Conservation (phyloP, 2,329 filamentous ascomycete species). For the Parascedosporium putredinis region DNA sequence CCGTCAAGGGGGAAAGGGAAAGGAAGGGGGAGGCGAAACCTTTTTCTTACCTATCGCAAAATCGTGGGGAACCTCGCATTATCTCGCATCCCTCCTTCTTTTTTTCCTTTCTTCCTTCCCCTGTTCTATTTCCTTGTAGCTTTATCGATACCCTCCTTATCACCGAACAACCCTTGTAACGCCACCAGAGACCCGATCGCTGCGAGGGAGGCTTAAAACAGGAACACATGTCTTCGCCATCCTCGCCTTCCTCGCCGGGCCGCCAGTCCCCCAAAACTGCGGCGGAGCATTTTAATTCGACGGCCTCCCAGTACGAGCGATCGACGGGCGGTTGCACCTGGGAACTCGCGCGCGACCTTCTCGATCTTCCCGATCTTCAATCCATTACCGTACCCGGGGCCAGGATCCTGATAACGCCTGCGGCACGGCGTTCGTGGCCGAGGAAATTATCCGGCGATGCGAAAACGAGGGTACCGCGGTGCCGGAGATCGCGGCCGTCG, state of each 20-base stretch:
- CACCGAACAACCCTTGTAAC: too few species aligned
- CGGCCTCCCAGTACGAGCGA: constrained; percentile 13
- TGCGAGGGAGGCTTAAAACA: too few species aligned
- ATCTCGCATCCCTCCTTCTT: too few species aligned
- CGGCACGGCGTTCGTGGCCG: constrained; percentile 17
- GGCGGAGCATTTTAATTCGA: constrained; percentile 6
- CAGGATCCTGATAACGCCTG: constrained; percentile 19
- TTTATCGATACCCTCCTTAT: too few species aligned
- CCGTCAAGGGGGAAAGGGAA: too few species aligned
- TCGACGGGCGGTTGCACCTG: constrained; percentile 13
- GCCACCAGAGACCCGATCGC: too few species aligned
- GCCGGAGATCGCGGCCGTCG: constrained; percentile 13
- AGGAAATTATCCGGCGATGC: constrained; percentile 12
- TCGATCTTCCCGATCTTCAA: constrained; percentile 3
- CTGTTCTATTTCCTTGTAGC: too few species aligned
- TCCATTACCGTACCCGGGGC: constrained; percentile 1
- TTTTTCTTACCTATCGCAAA: too few species aligned
- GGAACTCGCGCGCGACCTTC: constrained; percentile 11
- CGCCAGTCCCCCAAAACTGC: neutral
- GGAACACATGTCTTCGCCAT: neutral
- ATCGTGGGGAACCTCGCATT: too few species aligned
- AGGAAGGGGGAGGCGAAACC: too few species aligned
- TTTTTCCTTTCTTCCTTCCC: too few species aligned
- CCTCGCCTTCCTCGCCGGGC: neutral
- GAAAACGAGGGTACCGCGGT: neutral